Base-by-base conservation (phyloP, 495 filamentous ascomycete genomes). In the Xanthoparmelia taractica region DNA sequence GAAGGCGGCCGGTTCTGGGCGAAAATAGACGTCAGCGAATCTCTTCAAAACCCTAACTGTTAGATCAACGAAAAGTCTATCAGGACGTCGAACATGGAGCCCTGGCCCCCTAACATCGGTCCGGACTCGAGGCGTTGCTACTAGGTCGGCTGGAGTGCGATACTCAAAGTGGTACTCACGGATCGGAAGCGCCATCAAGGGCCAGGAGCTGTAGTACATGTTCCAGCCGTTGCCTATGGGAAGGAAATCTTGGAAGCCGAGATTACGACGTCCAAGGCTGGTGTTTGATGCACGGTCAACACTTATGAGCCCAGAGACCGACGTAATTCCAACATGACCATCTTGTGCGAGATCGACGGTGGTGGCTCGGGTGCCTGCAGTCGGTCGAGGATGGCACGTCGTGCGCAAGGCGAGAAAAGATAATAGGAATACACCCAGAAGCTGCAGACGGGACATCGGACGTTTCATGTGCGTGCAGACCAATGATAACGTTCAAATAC, bases 161-260 rank as follows among this genome's bases (percentile, higher is more conserved):
- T n/a, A n/a, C n/a, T n/a, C n/a, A n/a, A 5, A 41, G 2, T 41
- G 6, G 38, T 41, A 43, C 41, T 43, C n/a, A 43, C 41, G 52
- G 52, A 57, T 29, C n/a, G 54, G 54, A 4, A 57, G n/a, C 1
- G 15, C 31, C 1, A 38, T 20, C 8, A 18, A 17, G 0, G 54
- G 31, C 54, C 54, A 57, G 31, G 7, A 2, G 54, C 54, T 57
- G 31, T 57, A 57, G 23, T 57, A 57, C 54, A 57, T 36, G 54
- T 57, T 57, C 54, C 54, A 57, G 10, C 54, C 54, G 18, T 11
- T 36, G 31, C 54, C 54, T 12, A 57, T 34, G 11, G 34, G 17
- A 15, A 57, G 54, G 54, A 8, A 57, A 0, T 25, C 1, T 0
- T 27, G 45, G 45, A 48, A 48, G 10, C 23, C 23, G 23, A 25